These are phyloP conservation scores for Sporothrix brunneoviolacea DNA, from an alignment of 2,329 filamentous ascomycete genomes.

Conservation along the genomic window DNA sequence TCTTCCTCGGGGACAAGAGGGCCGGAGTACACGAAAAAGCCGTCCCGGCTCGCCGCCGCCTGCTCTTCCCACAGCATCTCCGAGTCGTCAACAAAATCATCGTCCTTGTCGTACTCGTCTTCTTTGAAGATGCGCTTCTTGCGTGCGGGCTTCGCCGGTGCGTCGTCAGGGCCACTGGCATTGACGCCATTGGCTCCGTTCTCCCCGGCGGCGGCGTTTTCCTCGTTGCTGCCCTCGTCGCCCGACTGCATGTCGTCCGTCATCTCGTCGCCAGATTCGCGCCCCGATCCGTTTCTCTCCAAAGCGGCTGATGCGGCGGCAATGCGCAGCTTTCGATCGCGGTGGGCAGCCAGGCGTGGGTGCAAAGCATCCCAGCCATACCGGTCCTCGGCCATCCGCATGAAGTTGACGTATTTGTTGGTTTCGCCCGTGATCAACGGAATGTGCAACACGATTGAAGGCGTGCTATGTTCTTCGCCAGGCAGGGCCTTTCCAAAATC, in stretches of 20 bases:
- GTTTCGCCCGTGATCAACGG: constrained; percentile 65
- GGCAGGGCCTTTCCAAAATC: constrained; percentile 55
- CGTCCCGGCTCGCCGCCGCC: constrained; percentile 87
- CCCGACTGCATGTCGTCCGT: constrained; percentile 65
- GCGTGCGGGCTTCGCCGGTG: constrained; percentile 56
- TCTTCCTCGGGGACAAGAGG: constrained; percentile 82
- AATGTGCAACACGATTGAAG: constrained; percentile 78
- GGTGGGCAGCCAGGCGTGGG: constrained; percentile 80
- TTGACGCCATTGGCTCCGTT: constrained; percentile 23
- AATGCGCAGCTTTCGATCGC: constrained; percentile 79
- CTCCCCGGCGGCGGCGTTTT: constrained; percentile 59
- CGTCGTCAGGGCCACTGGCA: constrained; percentile 53
- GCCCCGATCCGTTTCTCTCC: constrained; percentile 64
- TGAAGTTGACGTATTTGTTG: constrained; percentile 93
- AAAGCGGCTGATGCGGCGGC: constrained; percentile 81
- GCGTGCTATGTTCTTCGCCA: constrained; percentile 54
- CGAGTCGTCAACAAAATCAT: constrained; percentile 86
- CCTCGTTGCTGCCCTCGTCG: constrained; percentile 77
- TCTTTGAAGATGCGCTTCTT: constrained; percentile 77
- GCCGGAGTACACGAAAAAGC: constrained; percentile 96
- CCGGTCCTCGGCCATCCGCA: constrained; percentile 83
- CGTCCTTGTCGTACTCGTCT: constrained; percentile 77
- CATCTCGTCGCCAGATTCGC: constrained; percentile 75
- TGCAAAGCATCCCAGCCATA: constrained; percentile 94
- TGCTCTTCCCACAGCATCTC: constrained; percentile 94